Evolutionary conservation across 805 yeast species (phyloP).

Genomic region (Wickerhamiella kurtzmanii): DNA sequence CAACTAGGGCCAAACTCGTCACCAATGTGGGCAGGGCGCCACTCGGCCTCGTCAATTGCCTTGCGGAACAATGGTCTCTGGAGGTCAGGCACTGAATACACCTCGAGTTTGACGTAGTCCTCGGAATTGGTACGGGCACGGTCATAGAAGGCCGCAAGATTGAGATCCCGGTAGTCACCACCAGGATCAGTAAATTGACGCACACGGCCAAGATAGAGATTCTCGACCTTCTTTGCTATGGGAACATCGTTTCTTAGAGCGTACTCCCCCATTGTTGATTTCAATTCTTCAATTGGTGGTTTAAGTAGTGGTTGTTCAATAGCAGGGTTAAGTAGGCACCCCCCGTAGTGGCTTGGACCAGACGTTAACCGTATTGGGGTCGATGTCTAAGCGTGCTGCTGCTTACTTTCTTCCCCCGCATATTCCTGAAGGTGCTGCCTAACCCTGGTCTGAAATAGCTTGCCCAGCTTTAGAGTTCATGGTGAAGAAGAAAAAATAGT

Average conservation of each 20-base stretch:
- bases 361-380: too few relatives aligned
- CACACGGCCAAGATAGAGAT: conserved; percentile 56
- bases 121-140: conserved; percentile 37
- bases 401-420: too few relatives aligned
- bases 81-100: conserved; percentile 62
- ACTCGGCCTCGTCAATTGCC: conserved; percentile 41
- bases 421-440: too few relatives aligned
- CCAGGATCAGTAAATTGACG: conserved; percentile 58
- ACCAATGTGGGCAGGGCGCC: conserved; percentile 37
- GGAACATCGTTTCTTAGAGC: conserved; percentile 39
- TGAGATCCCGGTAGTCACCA: conserved; percentile 62
- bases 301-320: too few relatives aligned
- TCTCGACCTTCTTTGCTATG: conserved; percentile 61
- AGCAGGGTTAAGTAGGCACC: too few relatives aligned
- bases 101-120: conserved; percentile 43
- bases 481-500: too few relatives aligned
- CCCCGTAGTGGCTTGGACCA: too few relatives aligned
- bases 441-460: too few relatives aligned
- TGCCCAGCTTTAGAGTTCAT: too few relatives aligned
- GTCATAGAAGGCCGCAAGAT: conserved; percentile 73
- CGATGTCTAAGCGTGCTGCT: too few relatives aligned
- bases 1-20: conserved; percentile 86
- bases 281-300: too few relatives aligned
- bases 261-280: conserved; percentile 21
- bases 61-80: conserved; percentile 51